These are phyloP conservation scores for Paramecium sonneborni DNA, from an alignment of 73 alveolate genomes.

Conservation along the genomic window DNA sequence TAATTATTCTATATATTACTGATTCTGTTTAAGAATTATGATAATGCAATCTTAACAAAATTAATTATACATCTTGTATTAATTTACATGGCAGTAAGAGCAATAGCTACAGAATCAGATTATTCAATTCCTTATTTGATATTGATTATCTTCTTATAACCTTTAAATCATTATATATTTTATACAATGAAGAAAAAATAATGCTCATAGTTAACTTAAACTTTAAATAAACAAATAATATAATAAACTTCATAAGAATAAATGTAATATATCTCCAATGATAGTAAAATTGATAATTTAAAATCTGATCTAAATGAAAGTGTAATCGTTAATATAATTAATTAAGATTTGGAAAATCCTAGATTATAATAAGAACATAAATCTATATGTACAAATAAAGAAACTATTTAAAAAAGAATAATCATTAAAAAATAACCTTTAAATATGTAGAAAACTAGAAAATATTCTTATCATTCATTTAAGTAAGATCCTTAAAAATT, in stretches of 20 bases:
- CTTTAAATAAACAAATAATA: background rate
- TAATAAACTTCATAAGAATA: background rate
- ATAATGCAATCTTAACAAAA: background rate
- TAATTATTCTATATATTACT: background rate
- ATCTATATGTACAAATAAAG: background rate
- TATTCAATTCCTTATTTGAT: background rate
- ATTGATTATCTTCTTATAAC: background rate
- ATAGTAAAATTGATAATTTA: background rate
- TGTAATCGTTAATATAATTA: background rate
- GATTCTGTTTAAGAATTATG: background rate
- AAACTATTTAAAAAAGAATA: background rate
- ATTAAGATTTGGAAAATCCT: background rate
- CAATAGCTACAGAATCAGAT: background rate
- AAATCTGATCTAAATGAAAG: background rate
- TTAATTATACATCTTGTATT: background rate
- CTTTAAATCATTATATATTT: background rate
- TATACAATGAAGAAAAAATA: background rate
- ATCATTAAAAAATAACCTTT: background rate
- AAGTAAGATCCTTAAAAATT: background rate
- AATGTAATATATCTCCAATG: background rate
- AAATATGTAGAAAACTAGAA: background rate
- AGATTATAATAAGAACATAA: background rate
- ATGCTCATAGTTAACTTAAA: background rate
- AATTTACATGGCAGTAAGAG: background rate
- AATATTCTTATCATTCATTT: background rate